Evolutionary conservation across 2,329 filamentous ascomycete genomes (phyloP).

Genomic region (Paecilomyces formosus): DNA sequence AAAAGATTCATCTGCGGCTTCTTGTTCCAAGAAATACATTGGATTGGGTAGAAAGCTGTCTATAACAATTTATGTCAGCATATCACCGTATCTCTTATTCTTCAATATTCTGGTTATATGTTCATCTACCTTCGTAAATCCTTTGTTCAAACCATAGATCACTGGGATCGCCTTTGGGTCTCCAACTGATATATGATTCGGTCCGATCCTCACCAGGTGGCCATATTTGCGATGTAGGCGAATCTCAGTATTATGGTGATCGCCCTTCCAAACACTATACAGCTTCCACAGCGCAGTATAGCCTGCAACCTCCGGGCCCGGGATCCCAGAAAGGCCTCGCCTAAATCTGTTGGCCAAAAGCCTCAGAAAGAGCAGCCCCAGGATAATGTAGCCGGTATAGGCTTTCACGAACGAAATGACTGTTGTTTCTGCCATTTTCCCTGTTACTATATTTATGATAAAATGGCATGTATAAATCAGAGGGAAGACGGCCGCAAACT

Average conservation of each 20-base stretch:
- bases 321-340: conserved; percentile 6
- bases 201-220: conserved; percentile 21
- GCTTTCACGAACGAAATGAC: not conserved
- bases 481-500: not conserved
- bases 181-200: conserved; percentile 55
- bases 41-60: conserved; percentile 14
- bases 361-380: not conserved
- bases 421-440: not conserved
- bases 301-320: conserved; percentile 7
- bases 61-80: not conserved
- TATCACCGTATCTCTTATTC: too few relatives aligned
- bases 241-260: conserved; percentile 9
- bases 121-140: conserved; percentile 61
- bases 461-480: not conserved
- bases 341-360: conserved; percentile 5
- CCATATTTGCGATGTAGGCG: conserved; percentile 26
- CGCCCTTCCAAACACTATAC: conserved; percentile 11
- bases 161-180: conserved; percentile 65
- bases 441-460: not conserved
- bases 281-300: conserved; percentile 12
- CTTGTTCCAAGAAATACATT: conserved; percentile 14
- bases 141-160: conserved; percentile 82
- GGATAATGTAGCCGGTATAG: not conserved
- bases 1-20: conserved; percentile 16
- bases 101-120: not conserved